phyloP scores from a whole-genome alignment of 2,329 filamentous ascomycete genomes.

The Septoria petroselini region DNA sequence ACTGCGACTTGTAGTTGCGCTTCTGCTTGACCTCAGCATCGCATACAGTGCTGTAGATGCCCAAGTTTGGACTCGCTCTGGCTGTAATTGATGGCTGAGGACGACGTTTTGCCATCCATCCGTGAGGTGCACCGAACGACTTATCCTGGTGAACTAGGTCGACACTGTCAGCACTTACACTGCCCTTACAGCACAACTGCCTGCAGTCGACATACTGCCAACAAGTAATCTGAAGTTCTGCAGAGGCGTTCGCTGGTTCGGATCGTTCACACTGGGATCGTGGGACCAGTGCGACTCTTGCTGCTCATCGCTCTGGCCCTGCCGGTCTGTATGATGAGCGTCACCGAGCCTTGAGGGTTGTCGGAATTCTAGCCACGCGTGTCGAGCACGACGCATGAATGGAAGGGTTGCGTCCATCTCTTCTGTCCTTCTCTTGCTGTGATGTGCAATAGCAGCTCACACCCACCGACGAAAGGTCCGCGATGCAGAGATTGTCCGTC shows the following conservation, averaged over 20 bases:
- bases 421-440: no score
- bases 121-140: conserved; percentile 20
- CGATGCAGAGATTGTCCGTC: background rate
- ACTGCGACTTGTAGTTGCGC: conserved; percentile 20
- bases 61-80: conserved; percentile 21
- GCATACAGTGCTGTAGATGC: conserved; percentile 25
- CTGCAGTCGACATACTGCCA: conserved; percentile 17
- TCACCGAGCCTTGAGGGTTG: conserved; percentile 12
- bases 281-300: conserved; percentile 1
- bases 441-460: no score
- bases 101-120: conserved; percentile 19
- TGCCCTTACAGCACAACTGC: background rate
- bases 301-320: conserved; percentile 4
- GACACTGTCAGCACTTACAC: conserved; percentile 1
- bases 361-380: conserved; percentile 23
- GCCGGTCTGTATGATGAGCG: background rate
- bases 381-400: conserved; percentile 19
- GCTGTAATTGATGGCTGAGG: conserved; percentile 14
- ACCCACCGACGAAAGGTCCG: no score
- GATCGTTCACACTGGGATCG: conserved; percentile 12
- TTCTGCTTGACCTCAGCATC: conserved; percentile 25
- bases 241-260: conserved; percentile 5
- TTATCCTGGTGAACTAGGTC: conserved; percentile 22
- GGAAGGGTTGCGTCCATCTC: conserved; percentile 25
- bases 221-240: conserved; percentile 23